Evolutionary conservation across 192 early-diverging fungal species (phyloP).

Genomic region (Mortierella alpina): DNA sequence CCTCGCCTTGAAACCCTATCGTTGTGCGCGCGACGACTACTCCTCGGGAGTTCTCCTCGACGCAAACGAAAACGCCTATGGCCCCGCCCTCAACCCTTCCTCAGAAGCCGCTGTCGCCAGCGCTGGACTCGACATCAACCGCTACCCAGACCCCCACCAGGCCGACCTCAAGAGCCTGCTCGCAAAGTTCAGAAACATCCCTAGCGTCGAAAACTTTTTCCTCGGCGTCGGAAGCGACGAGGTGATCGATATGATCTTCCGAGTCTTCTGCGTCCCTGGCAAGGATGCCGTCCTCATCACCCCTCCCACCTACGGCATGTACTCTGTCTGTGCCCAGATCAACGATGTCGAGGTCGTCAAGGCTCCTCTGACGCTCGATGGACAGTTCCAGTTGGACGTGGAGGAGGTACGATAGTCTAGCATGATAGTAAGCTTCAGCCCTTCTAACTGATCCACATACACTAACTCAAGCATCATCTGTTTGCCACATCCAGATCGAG

Average conservation of each 20-base stretch:
- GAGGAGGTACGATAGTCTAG: conserved; percentile 59
- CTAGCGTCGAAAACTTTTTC: conserved; percentile 79
- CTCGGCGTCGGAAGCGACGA: conserved; percentile 98
- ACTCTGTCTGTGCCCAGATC: conserved; percentile 89
- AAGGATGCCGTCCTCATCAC: conserved; percentile 93
- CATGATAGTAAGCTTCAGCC: no score
- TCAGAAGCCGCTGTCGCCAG: conserved; percentile 44
- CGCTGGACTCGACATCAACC: conserved; percentile 72
- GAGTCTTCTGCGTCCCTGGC: conserved; percentile 90
- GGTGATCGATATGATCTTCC: conserved; percentile 89
- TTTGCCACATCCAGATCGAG: conserved; percentile 60
- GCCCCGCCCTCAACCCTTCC: conserved; percentile 57
- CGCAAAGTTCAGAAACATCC: conserved; percentile 75
- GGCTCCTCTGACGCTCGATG: conserved; percentile 80
- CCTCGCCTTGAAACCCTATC: conserved; percentile 86
- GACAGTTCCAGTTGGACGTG: conserved; percentile 71
- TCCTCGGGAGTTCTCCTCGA: conserved; percentile 94
- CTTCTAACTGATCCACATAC: neutral
- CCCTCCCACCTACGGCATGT: conserved; percentile 99
- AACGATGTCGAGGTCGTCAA: conserved; percentile 95
- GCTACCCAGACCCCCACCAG: conserved; percentile 98
- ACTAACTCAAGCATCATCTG: neutral
- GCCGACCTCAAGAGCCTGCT: conserved; percentile 82
- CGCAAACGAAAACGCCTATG: conserved; percentile 98
- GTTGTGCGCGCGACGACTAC: conserved; percentile 99